Evolutionary conservation across 78 protist species (phyloP).

Genomic region (Dictyostelium purpureum): DNA sequence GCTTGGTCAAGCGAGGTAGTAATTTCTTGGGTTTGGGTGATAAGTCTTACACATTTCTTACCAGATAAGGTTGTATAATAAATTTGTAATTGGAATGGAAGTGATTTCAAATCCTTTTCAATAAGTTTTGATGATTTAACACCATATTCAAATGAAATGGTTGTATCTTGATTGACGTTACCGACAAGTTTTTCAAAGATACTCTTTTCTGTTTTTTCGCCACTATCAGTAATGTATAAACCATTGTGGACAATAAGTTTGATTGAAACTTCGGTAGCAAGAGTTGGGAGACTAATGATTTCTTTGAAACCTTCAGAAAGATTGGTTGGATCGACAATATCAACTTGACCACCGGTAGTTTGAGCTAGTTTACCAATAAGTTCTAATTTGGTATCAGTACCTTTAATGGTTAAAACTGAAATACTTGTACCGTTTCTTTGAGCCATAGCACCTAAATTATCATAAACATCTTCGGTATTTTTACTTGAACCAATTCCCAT

Average conservation of each 20-base stretch:
- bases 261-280: constrained; percentile 78
- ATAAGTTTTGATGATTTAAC: neutral
- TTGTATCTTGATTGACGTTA: constrained; percentile 54
- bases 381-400: constrained; percentile 64
- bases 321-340: constrained; percentile 79
- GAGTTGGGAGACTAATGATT: constrained; percentile 38
- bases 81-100: constrained; percentile 83
- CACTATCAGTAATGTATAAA: constrained; percentile 29
- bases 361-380: constrained; percentile 54
- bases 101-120: constrained; percentile 2
- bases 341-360: constrained; percentile 67
- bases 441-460: constrained; percentile 62
- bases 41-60: constrained; percentile 69
- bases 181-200: constrained; percentile 22
- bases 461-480: constrained; percentile 22
- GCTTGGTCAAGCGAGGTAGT: constrained; percentile 30
- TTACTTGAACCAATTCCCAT: constrained; percentile 85
- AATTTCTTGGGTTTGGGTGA: constrained; percentile 67
- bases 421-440: constrained; percentile 62
- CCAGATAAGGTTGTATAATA: constrained; percentile 72
- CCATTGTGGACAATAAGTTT: constrained; percentile 17
- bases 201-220: neutral
- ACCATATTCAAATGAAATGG: constrained; percentile 61
- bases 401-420: constrained; percentile 70
- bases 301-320: constrained; percentile 42